Percentiles rank a stretch among this genome's conserved stretches.
phyloP scores from a whole-genome alignment of 164 flowering plant species.

The Vitis rotundifolia region DNA sequence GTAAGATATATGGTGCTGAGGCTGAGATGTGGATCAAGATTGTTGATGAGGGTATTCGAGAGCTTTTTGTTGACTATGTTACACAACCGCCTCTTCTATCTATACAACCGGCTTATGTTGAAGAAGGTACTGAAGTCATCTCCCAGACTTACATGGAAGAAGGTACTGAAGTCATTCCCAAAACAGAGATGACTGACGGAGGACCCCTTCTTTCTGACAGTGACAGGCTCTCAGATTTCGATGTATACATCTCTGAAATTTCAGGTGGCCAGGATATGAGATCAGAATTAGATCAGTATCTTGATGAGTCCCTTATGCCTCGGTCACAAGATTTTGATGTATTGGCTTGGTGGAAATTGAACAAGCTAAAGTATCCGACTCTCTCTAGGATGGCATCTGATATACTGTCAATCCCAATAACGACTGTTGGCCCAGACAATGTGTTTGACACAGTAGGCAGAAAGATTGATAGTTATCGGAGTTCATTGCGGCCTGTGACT shows the following conservation, averaged over 20 bases:
- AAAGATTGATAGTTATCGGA: conserved; percentile 46
- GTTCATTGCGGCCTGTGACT: conserved; percentile 52
- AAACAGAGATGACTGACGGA: conserved; percentile 30
- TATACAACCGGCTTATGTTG: conserved; percentile 7
- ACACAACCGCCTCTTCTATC: conserved; percentile 29
- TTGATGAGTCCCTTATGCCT: conserved; percentile 66
- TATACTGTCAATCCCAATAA: conserved; percentile 57
- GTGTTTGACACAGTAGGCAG: conserved; percentile 50
- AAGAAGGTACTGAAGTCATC: conserved; percentile 26
- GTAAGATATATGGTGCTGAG: conserved; percentile 65
- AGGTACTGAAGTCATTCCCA: conserved; percentile 22
- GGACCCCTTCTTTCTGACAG: conserved; percentile 23
- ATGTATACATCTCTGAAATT: conserved; percentile 55
- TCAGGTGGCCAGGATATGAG: conserved; percentile 43
- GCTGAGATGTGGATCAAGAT: conserved; percentile 43
- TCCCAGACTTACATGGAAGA: conserved; percentile 31
- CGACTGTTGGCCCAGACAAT: conserved; percentile 50
- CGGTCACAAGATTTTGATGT: conserved; percentile 59
- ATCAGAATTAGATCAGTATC: conserved; percentile 76
- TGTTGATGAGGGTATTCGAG: conserved; percentile 68
- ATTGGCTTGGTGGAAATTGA: conserved; percentile 74
- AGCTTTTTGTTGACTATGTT: conserved; percentile 64
- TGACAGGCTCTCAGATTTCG: conserved; percentile 62
- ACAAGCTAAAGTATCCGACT: conserved; percentile 52
- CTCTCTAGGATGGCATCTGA: conserved; percentile 77